phyloP scores from a whole-genome alignment of 371 early-diverging fungal genomes.

The Globomyces sp. region DNA sequence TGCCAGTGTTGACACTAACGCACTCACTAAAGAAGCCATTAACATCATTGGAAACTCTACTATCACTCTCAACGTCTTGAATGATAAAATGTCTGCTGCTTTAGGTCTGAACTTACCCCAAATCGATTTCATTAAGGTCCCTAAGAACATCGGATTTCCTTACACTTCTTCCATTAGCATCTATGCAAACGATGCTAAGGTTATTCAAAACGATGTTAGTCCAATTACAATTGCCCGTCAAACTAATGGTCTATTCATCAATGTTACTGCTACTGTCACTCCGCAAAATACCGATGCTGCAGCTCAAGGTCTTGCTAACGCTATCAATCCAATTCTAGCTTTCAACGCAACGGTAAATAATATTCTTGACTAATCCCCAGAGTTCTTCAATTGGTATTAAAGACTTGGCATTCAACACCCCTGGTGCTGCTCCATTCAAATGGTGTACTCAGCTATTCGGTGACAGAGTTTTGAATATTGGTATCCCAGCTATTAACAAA shows the following conservation, averaged over 20 bases:
- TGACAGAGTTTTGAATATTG: slow-evolving; percentile 7
- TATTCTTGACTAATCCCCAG: not conserved
- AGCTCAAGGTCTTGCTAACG: slow-evolving; percentile 25
- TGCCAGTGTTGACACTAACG: not conserved
- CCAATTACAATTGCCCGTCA: slow-evolving; percentile 19
- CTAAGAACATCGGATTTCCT: slow-evolving; percentile 10
- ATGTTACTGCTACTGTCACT: slow-evolving; percentile 17
- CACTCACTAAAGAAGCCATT: not conserved
- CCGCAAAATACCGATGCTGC: slow-evolving; percentile 28
- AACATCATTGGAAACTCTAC: slow-evolving; percentile 10
- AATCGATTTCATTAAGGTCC: not conserved
- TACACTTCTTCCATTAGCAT: slow-evolving; percentile 16
- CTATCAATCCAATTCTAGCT: slow-evolving; percentile 33
- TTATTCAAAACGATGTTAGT: slow-evolving; percentile 22
- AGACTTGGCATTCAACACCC: not conserved
- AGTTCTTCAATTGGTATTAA: slow-evolving; percentile 14
- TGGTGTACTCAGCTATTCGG: slow-evolving; percentile 9
- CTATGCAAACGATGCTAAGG: slow-evolving; percentile 14
- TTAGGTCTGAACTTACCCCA: not conserved
- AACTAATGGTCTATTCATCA: slow-evolving; percentile 21
- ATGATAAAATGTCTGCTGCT: not conserved
- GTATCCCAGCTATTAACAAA: slow-evolving; percentile 12
- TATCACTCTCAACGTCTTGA: not conserved
- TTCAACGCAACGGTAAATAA: slow-evolving; percentile 5
- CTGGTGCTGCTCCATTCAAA: slow-evolving; percentile 10